Conservation (phyloP, 139 green algal species). For the Mesostigma viride region DNA sequence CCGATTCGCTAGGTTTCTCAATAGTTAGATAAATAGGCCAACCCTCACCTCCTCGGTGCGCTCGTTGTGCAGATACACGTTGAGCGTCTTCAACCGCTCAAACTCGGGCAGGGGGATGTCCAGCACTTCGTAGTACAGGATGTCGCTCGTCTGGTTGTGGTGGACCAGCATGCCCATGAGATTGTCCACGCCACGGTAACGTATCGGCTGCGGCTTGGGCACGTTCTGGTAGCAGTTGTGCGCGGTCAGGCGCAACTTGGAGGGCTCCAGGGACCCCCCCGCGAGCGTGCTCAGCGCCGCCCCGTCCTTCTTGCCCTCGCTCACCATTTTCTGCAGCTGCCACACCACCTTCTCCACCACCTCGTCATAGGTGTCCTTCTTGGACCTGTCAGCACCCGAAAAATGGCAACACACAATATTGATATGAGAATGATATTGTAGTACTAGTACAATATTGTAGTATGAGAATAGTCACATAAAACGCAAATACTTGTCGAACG, state of each 20-base stretch:
- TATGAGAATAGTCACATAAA: no score
- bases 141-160: conserved; percentile 40
- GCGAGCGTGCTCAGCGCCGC: no score
- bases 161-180: conserved; percentile 58
- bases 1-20: not conserved
- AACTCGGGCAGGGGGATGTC: conserved; percentile 84
- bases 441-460: no score
- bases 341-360: conserved; percentile 49
- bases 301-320: no score
- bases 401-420: not conserved
- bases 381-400: conserved; percentile 21
- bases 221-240: conserved; percentile 68
- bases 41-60: conserved; percentile 57
- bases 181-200: conserved; percentile 39
- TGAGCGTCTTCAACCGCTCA: conserved; percentile 54
- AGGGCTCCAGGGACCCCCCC: conserved; percentile 36
- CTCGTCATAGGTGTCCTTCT: conserved; percentile 64
- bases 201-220: conserved; percentile 40
- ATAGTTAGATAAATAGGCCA: not conserved
- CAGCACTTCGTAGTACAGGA: conserved; percentile 88
- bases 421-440: no score
- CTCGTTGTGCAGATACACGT: conserved; percentile 57
- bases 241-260: conserved; percentile 54
- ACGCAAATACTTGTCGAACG: no score
- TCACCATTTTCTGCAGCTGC: no score